These are phyloP conservation scores for Pseudocercospora ulei DNA, from an alignment of 2,329 filamentous ascomycete species.

Conservation along the genomic window DNA sequence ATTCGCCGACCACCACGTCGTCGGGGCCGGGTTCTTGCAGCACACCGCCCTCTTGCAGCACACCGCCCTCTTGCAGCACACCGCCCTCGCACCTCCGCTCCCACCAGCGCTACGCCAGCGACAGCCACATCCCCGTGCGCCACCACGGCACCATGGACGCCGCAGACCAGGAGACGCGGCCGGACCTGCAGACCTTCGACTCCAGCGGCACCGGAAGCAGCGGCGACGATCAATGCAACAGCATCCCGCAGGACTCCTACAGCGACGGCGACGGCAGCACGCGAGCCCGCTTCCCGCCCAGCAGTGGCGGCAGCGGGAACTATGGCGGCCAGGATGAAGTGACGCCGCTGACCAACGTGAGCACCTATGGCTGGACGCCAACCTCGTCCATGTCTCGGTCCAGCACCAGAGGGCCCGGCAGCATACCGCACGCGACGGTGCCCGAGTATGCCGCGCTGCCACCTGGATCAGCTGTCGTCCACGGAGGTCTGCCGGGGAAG, in stretches of 20 bases:
- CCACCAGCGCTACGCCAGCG: constrained; percentile 22
- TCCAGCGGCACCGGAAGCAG: constrained; percentile 29
- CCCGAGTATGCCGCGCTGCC: constrained; percentile 21
- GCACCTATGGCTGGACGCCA: constrained; percentile 28
- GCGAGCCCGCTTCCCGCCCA: constrained; percentile 25
- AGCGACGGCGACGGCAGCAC: constrained; percentile 28
- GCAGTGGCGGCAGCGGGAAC: constrained; percentile 13
- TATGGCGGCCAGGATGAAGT: constrained; percentile 21
- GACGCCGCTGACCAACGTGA: constrained; percentile 28
- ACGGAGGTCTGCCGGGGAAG: constrained; percentile 19
- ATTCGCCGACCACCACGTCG: no score
- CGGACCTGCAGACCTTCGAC: constrained; percentile 30
- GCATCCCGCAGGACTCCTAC: constrained; percentile 19
- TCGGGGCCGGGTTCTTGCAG: no score
- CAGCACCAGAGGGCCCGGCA: constrained; percentile 14
- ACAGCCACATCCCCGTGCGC: constrained; percentile 16
- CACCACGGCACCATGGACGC: constrained; percentile 32
- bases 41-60: no score
- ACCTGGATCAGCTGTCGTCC: constrained; percentile 15
- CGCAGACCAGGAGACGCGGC: constrained; percentile 25
- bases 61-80: constrained; percentile 2
- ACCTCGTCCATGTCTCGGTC: constrained; percentile 15
- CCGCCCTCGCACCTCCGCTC: constrained; percentile 12
- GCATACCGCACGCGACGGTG: constrained; percentile 9
- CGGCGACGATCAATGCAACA: constrained; percentile 24